Evolutionary conservation across 2,329 filamentous ascomycete genomes (phyloP), one percentile per base, ranked within the genome.

Genomic region (Diaporthe citriasiana): DNA sequence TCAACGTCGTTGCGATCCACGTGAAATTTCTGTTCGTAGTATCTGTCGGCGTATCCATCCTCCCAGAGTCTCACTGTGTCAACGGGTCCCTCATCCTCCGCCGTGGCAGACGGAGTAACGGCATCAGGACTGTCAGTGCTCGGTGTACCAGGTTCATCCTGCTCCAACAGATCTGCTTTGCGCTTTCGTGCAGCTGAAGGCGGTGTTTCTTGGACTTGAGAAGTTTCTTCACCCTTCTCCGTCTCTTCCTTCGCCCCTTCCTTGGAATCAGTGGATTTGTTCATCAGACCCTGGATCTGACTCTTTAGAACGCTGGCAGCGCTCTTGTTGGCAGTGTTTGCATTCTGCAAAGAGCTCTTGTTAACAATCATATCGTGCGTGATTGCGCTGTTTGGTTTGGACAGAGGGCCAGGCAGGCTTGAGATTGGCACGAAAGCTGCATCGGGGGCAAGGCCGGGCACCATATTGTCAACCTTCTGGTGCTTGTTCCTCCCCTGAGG

Each of bases 21-120:
- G 66, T 94, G 89, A 80, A 99, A 99, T 82, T 99, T 99, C 82
- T 98, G 95, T 82, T 98, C 93, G 81, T 99, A 99, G 83, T 99
- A 99, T 60, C 97, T 91, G 83, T 98, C 96, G 68, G 93, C 92
- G 82, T 99, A 99, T 10, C 97, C 97, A 70, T 95, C 92, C 81
- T 99, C 97, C 97, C 97, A 99, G 17, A 99, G 87, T 74, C 93
- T 91, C 70, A 99, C 94, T 25, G 92, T 94, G 80, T 99, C 97
- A 75, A 91, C 87, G 2, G 93, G 91, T 25, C 89, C 89, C 53
- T 92, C 92, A 71, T 93, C 91, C 2, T 81, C 79, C 17, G 86
- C 84, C 6, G 63, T 40, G 27, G 89, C 84, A 53, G 85, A 81
- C 8, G 87, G 82, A 19, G 87, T 86, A 63, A 84, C 84, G 45